Percentiles rank a stretch among this genome's conserved stretches.
phyloP scores from a whole-genome alignment of 768 basidiomycete species.

The Astraeus odoratus region DNA sequence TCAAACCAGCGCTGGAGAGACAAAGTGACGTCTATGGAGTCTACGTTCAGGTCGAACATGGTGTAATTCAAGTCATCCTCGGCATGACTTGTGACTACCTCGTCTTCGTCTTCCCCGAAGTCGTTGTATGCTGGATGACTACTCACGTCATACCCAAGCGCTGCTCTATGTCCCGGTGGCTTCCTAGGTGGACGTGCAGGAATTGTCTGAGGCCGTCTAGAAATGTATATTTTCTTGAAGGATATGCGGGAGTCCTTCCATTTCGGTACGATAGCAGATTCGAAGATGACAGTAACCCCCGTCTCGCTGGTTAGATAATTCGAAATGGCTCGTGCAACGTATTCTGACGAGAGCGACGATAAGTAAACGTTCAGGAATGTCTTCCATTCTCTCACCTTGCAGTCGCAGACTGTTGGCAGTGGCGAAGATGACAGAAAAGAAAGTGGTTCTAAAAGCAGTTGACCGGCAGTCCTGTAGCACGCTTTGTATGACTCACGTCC shows the following conservation, averaged over 20 bases:
- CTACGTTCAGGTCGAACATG: conserved; percentile 89
- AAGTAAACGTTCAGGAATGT: neutral
- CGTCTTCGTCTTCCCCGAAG: conserved; percentile 55
- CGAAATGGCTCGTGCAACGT: conserved; percentile 81
- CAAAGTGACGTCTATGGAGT: conserved; percentile 92
- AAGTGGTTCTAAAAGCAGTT: conserved; percentile 62
- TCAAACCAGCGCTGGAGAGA: conserved; percentile 91
- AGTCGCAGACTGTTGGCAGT: conserved; percentile 81
- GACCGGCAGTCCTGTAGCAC: conserved; percentile 1
- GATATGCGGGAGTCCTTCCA: conserved; percentile 95
- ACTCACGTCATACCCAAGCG: conserved; percentile 69
- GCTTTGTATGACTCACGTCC: conserved; percentile 36
- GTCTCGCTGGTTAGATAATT: conserved; percentile 92
- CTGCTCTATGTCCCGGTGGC: conserved; percentile 44
- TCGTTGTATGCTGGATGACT: conserved; percentile 68
- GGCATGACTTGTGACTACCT: conserved; percentile 19
- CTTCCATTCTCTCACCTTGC: conserved; percentile 49
- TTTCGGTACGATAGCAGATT: conserved; percentile 95
- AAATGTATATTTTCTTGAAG: conserved; percentile 95
- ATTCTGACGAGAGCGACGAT: conserved; percentile 47
- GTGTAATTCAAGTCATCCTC: conserved; percentile 70
- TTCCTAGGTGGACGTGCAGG: conserved; percentile 11
- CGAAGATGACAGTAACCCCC: conserved; percentile 91
- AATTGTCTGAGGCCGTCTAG: conserved; percentile 53
- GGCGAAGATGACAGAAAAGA: conserved; percentile 89